Conservation (phyloP, 2,329 filamentous ascomycete genomes). For the Penicillium capsulatum region DNA sequence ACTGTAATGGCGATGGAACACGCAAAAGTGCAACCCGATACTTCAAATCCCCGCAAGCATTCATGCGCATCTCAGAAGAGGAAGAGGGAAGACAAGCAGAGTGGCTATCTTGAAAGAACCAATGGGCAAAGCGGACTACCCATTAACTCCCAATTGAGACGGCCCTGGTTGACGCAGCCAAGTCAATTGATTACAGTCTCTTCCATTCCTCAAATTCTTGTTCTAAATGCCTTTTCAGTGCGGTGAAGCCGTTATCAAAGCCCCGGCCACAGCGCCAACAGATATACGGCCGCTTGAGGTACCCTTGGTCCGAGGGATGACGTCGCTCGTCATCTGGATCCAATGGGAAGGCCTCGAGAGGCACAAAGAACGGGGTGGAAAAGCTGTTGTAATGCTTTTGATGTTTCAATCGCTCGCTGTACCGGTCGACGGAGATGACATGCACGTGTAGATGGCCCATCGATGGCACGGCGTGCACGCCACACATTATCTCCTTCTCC, state of each 20-base stretch:
- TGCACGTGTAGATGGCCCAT: constrained; percentile 94
- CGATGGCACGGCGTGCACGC: constrained; percentile 80
- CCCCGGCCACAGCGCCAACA: constrained; percentile 81
- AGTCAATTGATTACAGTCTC: constrained; percentile 46
- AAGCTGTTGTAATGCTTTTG: constrained; percentile 92
- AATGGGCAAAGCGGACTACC: too few species aligned
- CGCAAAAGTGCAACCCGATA: too few species aligned
- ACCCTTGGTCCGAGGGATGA: constrained; percentile 53
- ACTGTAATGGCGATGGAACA: too few species aligned
- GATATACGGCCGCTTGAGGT: constrained; percentile 61
- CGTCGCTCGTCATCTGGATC: constrained; percentile 60
- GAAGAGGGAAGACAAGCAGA: too few species aligned
- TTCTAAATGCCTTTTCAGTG: constrained; percentile 70
- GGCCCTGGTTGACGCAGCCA: background rate
- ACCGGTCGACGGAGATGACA: constrained; percentile 75
- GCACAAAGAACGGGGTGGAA: constrained; percentile 76
- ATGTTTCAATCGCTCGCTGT: constrained; percentile 67
- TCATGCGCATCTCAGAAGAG: too few species aligned
- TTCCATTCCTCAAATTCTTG: constrained; percentile 75
- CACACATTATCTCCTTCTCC: constrained; percentile 66
- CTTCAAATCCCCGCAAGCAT: too few species aligned
- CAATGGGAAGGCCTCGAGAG: constrained; percentile 74
- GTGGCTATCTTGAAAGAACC: too few species aligned
- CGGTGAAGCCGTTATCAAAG: constrained; percentile 70
- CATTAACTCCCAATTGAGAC: too few species aligned